Evolutionary conservation across 176 grass and related monocot species (phyloP), one percentile per base, ranked within the genome.

Genomic region (Carex myosuroides): DNA sequence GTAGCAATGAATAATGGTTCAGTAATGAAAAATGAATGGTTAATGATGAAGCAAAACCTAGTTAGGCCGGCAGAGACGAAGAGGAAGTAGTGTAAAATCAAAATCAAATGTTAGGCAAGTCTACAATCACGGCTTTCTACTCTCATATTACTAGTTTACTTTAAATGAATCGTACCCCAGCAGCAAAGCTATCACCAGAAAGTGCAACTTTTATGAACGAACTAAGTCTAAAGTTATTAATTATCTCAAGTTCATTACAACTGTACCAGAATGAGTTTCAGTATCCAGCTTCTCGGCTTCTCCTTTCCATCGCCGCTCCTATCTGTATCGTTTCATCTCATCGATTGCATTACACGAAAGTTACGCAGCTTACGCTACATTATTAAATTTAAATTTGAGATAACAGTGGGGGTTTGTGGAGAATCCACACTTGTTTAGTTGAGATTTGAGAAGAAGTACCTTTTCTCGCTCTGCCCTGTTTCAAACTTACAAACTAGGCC

Each of bases 61-160:
- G 66, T 14, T 41, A 70, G 66, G 66, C 66, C n/a, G 32, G 66
- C 66, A 41, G 32, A 37, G 33, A 39, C 2, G 33, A 16, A 70
- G 35, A 39, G 16, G 32, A 70, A 39, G 33, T 6, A 33, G 66
- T 70, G 13, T 37, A 70, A 41, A 32, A 8, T 37, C 33, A 70
- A 70, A 8, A 18, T 20, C 33, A 41, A 70, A 70, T 70, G 66
- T 70, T 70, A 70, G 66, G 66, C 66, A 70, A 70, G 66, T 41
- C 30, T 70, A 16, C 32, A 1, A 33, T 33, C 65, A 18, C 5
- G 33, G 66, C 4, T 68, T 68, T 70, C 30, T 70, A 18, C 29
- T 41, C 39, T 48, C 10, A 48, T 73, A 73, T 50, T 52, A 75
- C 29, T 75, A 53, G 11, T 75, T 42, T 48, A 75, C 70, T 29